Conservation (phyloP, 768 basidiomycete species). For the Termitomyces sp. region DNA sequence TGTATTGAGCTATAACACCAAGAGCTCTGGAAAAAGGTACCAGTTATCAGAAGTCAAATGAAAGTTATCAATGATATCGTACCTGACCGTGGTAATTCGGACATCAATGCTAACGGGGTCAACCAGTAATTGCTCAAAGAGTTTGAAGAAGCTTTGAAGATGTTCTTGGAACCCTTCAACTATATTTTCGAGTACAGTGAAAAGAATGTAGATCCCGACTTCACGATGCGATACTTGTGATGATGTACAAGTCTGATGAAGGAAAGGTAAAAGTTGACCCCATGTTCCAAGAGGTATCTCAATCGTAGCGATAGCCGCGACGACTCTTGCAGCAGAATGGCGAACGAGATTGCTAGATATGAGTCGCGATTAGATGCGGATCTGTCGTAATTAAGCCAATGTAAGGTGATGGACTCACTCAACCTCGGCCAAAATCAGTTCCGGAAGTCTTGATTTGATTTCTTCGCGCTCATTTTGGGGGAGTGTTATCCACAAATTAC, state of each 20-base stretch:
- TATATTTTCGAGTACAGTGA: constrained; percentile 86
- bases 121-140: constrained; percentile 64
- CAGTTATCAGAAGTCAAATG: neutral
- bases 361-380: constrained; percentile 12
- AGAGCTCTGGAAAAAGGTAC: constrained; percentile 50
- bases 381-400: constrained; percentile 6
- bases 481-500: constrained; percentile 75
- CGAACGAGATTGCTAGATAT: constrained; percentile 75
- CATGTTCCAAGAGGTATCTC: constrained; percentile 79
- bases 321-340: constrained; percentile 87
- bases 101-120: constrained; percentile 90
- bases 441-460: constrained; percentile 81
- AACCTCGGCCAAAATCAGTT: constrained; percentile 70
- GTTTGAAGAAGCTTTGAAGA: constrained; percentile 66
- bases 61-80: constrained; percentile 12
- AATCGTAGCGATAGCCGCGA: constrained; percentile 87
- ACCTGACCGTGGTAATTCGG: constrained; percentile 84
- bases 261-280: constrained; percentile 84
- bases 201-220: constrained; percentile 86
- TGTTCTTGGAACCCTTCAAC: constrained; percentile 85
- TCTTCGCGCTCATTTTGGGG: constrained; percentile 62
- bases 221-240: constrained; percentile 73
- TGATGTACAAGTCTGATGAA: constrained; percentile 73
- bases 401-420: constrained; percentile 43
- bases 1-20: constrained; percentile 89